Evolutionary conservation across 805 yeast genomes (phyloP).

Genomic region (Wickerhamomyces silvicola): DNA sequence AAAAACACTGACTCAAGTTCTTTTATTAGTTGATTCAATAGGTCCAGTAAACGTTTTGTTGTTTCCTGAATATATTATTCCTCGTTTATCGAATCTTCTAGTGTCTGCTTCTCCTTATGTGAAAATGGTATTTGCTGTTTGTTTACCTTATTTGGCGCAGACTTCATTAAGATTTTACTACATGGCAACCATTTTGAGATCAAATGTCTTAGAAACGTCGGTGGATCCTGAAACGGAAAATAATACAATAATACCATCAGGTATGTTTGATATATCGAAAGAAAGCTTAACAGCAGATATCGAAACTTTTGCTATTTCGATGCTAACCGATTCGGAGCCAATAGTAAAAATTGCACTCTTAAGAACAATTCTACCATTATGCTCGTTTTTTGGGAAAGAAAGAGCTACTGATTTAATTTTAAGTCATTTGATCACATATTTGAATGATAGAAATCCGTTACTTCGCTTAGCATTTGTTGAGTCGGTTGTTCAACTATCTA

Average conservation of each 20-base stretch:
- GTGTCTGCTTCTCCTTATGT: slow-evolving; percentile 38
- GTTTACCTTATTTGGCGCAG: slow-evolving; percentile 66
- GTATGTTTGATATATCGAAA: slow-evolving; percentile 32
- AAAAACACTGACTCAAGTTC: slow-evolving; percentile 57
- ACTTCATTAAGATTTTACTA: slow-evolving; percentile 59
- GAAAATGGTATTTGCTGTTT: slow-evolving; percentile 62
- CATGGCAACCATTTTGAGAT: slow-evolving; percentile 45
- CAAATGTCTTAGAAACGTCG: slow-evolving; percentile 26
- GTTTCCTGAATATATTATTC: slow-evolving; percentile 78
- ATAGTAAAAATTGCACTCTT: slow-evolving; percentile 67
- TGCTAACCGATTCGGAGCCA: slow-evolving; percentile 65
- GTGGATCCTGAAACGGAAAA: slow-evolving; percentile 42
- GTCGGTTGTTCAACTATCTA: slow-evolving; percentile 65
- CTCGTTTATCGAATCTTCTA: slow-evolving; percentile 48
- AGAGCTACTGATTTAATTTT: slow-evolving; percentile 82
- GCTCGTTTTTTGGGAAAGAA: slow-evolving; percentile 79
- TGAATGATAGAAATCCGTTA: slow-evolving; percentile 70
- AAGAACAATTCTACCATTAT: slow-evolving; percentile 65
- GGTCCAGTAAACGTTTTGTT: slow-evolving; percentile 71
- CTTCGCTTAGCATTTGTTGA: slow-evolving; percentile 67
- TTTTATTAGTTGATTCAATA: slow-evolving; percentile 55
- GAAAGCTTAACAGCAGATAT: slow-evolving; percentile 45
- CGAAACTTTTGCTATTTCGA: slow-evolving; percentile 54
- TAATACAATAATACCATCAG: slow-evolving; percentile 27
- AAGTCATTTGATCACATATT: slow-evolving; percentile 85